Percentiles rank a stretch among this genome's conserved stretches.
Conservation (phyloP, 805 yeast genomes). For the Lipomyces chichibuensis region DNA sequence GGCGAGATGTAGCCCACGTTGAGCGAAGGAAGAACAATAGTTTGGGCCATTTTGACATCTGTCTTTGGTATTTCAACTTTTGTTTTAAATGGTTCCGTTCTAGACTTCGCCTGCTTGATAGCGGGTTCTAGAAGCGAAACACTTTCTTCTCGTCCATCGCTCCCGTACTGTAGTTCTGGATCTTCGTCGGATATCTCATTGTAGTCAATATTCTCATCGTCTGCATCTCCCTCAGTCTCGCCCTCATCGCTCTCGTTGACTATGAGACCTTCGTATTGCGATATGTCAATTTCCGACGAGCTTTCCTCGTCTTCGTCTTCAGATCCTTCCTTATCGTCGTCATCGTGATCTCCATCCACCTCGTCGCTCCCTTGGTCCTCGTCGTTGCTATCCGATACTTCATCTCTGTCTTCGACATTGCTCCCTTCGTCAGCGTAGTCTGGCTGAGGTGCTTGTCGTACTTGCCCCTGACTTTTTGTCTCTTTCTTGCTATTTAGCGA, state of each 20-base stretch:
- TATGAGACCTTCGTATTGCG: constrained; percentile 33
- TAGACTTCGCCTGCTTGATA: background rate
- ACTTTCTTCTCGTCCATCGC: background rate
- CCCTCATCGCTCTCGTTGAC: background rate
- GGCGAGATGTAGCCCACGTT: constrained; percentile 84
- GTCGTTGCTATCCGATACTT: constrained; percentile 36
- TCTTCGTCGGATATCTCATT: constrained; percentile 17
- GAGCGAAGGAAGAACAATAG: constrained; percentile 63
- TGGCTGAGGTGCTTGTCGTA: background rate
- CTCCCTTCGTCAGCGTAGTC: constrained; percentile 28
- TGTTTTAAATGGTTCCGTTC: background rate
- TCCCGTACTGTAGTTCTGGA: constrained; percentile 3
- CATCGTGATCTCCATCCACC: constrained; percentile 16
- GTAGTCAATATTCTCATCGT: constrained; percentile 9
- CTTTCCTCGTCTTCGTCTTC: constrained; percentile 23
- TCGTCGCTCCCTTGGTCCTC: constrained; percentile 35
- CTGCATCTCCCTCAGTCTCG: background rate
- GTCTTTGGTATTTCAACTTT: background rate
- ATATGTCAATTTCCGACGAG: constrained; percentile 30
- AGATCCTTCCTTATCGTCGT: constrained; percentile 5
- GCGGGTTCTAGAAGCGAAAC: background rate
- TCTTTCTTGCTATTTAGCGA: constrained; percentile 6
- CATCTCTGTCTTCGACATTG: constrained; percentile 36
- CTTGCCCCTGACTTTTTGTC: background rate
- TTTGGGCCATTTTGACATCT: constrained; percentile 25